Evolutionary conservation across 208 protist species (phyloP), one percentile per base, ranked within the genome.

Genomic region (Leptomonas pyrrhocoris): DNA sequence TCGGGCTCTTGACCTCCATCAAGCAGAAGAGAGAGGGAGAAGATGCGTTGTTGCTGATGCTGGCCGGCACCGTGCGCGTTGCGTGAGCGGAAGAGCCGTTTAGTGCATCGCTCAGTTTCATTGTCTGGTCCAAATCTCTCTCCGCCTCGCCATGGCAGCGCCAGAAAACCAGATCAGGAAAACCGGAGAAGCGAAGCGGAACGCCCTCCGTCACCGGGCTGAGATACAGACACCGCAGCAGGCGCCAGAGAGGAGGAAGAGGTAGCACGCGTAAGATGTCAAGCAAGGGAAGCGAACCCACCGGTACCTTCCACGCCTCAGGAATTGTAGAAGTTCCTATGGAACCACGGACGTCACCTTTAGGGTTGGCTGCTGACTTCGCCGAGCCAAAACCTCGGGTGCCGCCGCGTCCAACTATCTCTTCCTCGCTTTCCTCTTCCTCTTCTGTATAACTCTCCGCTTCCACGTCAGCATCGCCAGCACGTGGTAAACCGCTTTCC

Each of bases 111-210:
- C 43, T n/a, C 43, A 48, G 18, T 15, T 12, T 2, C 16, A 21
- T 15, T 21, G 43, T 48, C 18, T 3, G 4, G 5, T 48, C 43
- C 7, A 3, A 12, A 2, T 48, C 57, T 12, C 40, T 23, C 12
- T 30, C 34, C 18, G 6, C 30, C 34, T 23, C 57, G 50, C 21
- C 30, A 27, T 58, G 36, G 51, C 49, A 28, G 40, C 48, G 68
- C 88, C 90, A 96, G 16, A 96, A 64, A 18, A 93, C 69, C 30
- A 96, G 65, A 67, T 96, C 88, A 36, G 90, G 90, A 64, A 92
- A 94, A 12, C 90, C 88, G 23, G 88, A 88, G 62, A 89, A 90
- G 28, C 63, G 58, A 7, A 86, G 67, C 19, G 59, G 68, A 42
- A 85, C 79, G 34, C 89, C 89, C 13, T 88, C 86, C 11, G 79